Conservation (phyloP, 2,329 filamentous ascomycete species). For the Paramyrothecium roridum region DNA sequence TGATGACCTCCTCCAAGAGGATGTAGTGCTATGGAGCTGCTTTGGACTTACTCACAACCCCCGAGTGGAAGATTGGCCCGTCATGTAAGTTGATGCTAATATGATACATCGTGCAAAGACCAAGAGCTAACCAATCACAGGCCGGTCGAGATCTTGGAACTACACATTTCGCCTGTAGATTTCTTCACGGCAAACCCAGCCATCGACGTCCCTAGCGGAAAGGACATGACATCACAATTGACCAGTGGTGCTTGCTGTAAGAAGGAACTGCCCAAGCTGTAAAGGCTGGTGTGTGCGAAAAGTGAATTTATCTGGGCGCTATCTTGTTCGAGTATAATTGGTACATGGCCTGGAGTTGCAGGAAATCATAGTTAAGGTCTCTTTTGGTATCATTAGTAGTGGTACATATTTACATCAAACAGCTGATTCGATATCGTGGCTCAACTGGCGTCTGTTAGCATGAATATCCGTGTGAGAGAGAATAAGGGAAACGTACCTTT, state of each 20-base stretch:
- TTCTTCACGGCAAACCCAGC: conserved; percentile 47
- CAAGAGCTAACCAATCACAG: neutral
- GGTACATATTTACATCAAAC: conserved; percentile 4
- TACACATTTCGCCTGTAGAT: conserved; percentile 44
- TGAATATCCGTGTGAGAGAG: neutral
- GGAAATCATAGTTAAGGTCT: neutral
- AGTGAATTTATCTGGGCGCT: neutral
- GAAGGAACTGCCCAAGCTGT: neutral
- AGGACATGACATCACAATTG: conserved; percentile 3
- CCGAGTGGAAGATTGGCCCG: conserved; percentile 64
- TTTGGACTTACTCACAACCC: conserved; percentile 65
- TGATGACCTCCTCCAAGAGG: conserved; percentile 45
- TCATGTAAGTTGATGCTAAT: conserved; percentile 62
- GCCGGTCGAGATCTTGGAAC: conserved; percentile 50
- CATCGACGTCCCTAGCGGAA: conserved; percentile 33
- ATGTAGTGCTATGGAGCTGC: conserved; percentile 56
- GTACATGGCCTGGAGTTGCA: neutral
- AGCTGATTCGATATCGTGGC: conserved; percentile 7
- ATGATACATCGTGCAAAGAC: too few relatives aligned
- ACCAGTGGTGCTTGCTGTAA: conserved; percentile 2
- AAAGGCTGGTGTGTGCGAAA: neutral
- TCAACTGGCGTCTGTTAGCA: conserved; percentile 3
- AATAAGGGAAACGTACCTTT: conserved; percentile 5
- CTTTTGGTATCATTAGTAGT: neutral
- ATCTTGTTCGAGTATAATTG: neutral